A percentile compares a stretch with the other conserved stretches of the same genome.
These are phyloP conservation scores for Capronia americana DNA, from an alignment of 2,329 filamentous ascomycete species.

Conservation along the genomic window DNA sequence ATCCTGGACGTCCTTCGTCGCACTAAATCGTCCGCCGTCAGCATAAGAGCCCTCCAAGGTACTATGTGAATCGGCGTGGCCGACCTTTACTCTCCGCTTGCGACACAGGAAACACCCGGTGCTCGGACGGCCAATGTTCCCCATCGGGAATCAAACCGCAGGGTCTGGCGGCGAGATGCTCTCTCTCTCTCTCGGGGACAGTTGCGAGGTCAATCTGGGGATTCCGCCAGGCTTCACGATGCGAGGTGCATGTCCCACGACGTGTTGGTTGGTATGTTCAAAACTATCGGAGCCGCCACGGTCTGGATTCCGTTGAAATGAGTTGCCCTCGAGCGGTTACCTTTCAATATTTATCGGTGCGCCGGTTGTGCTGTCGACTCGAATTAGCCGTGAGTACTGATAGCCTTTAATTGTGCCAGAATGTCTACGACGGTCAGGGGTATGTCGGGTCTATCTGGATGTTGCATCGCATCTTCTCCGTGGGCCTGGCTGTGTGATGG, in stretches of 20 bases:
- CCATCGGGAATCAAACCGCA: conserved; percentile 21
- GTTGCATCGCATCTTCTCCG: conserved; percentile 24
- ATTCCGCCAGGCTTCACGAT: conserved; percentile 20
- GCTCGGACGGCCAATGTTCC: conserved; percentile 34
- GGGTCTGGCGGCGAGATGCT: conserved; percentile 2
- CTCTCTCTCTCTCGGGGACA: neutral
- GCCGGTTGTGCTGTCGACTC: conserved; percentile 7
- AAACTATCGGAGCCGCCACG: neutral
- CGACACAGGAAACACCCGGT: conserved; percentile 33
- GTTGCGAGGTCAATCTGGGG: conserved; percentile 7
- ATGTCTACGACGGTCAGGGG: conserved; percentile 19
- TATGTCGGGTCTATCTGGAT: conserved; percentile 6
- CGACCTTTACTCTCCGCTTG: conserved; percentile 33
- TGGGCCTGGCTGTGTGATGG: conserved; percentile 18
- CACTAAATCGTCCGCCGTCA: conserved; percentile 25
- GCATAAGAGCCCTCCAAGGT: conserved; percentile 6
- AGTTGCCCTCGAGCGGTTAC: conserved; percentile 8
- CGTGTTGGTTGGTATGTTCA: neutral
- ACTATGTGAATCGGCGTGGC: conserved; percentile 6
- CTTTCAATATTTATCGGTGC: conserved; percentile 18
- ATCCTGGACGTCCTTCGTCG: conserved; percentile 32
- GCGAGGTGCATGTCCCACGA: conserved; percentile 24
- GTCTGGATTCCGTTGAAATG: conserved; percentile 3
- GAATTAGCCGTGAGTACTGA: conserved; percentile 17
- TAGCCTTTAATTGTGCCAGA: conserved; percentile 16